Percentiles rank a stretch among this genome's conserved stretches.
These are phyloP conservation scores for Aphanocladium album DNA, from an alignment of 2,329 filamentous ascomycete species.

Conservation along the genomic window DNA sequence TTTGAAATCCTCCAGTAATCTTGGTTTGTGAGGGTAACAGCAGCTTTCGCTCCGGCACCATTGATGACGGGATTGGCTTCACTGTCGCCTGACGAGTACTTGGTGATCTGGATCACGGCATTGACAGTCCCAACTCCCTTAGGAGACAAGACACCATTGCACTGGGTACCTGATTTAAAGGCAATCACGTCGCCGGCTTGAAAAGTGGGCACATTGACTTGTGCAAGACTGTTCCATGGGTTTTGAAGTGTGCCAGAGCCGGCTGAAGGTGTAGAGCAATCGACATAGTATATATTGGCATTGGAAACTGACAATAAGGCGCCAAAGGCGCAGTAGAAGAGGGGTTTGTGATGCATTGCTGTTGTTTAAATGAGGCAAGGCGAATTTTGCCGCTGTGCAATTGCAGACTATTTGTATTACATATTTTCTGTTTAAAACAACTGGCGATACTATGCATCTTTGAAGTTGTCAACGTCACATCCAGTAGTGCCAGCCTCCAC, in stretches of 20 bases:
- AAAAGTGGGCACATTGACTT: constrained; percentile 17
- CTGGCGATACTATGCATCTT: not conserved
- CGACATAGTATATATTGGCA: constrained; percentile 17
- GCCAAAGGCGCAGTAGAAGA: not conserved
- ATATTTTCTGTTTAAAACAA: not conserved
- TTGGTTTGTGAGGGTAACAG: constrained; percentile 20
- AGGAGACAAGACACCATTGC: constrained; percentile 18
- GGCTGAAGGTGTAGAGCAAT: constrained; percentile 15
- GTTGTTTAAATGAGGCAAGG: not conserved
- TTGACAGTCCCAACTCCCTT: constrained; percentile 18
- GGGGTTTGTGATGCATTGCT: not conserved
- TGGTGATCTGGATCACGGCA: constrained; percentile 17
- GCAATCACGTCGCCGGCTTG: constrained; percentile 17
- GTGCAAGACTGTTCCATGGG: constrained; percentile 18
- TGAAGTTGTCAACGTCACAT: not conserved
- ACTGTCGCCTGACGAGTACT: constrained; percentile 13
- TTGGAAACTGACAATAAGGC: not conserved
- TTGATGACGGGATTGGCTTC: constrained; percentile 18
- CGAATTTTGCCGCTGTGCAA: not conserved
- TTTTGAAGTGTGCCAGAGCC: constrained; percentile 15
- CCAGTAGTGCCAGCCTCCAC: too few species aligned
- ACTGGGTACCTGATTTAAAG: constrained; percentile 18
- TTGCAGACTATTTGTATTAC: not conserved
- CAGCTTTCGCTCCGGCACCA: constrained; percentile 17
- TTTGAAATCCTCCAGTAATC: constrained; percentile 21